These are phyloP conservation scores for Sporothrix globosa DNA, from an alignment of 2,329 filamentous ascomycete species.

Conservation along the genomic window DNA sequence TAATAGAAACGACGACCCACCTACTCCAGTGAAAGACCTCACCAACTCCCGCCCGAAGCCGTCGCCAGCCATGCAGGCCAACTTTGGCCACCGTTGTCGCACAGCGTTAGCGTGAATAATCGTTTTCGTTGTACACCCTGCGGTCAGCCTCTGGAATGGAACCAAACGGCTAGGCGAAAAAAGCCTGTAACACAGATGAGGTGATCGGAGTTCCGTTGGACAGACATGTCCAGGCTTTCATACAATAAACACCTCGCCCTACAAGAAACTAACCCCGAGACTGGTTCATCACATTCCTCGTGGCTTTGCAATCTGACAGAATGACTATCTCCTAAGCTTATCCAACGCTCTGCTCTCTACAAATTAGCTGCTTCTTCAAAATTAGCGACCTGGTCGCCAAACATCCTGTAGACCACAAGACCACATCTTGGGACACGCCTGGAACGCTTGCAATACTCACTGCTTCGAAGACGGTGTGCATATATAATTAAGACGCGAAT, in stretches of 20 bases:
- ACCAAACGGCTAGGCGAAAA: conserved; percentile 27
- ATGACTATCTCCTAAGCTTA: neutral
- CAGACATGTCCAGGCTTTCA: neutral
- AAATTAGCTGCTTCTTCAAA: neutral
- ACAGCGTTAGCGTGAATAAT: conserved; percentile 31
- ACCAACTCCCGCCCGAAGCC: conserved; percentile 22
- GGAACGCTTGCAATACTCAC: neutral
- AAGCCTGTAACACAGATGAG: neutral
- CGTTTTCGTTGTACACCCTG: neutral
- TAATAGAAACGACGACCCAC: neutral
- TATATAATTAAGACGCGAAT: neutral
- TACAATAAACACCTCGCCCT: neutral
- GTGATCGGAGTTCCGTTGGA: conserved; percentile 28
- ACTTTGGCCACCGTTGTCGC: conserved; percentile 31
- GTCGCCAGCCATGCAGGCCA: conserved; percentile 24
- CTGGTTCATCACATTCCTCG: neutral
- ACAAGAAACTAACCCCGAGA: neutral
- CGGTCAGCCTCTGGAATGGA: conserved; percentile 9
- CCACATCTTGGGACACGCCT: neutral
- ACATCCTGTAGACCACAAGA: too few relatives aligned
- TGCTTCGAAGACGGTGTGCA: neutral
- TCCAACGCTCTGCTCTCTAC: neutral
- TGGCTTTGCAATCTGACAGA: neutral
- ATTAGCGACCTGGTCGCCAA: neutral
- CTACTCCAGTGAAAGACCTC: conserved; percentile 4